phyloP scores from a whole-genome alignment of 305 asterid species.

The Ajuga reptans region DNA sequence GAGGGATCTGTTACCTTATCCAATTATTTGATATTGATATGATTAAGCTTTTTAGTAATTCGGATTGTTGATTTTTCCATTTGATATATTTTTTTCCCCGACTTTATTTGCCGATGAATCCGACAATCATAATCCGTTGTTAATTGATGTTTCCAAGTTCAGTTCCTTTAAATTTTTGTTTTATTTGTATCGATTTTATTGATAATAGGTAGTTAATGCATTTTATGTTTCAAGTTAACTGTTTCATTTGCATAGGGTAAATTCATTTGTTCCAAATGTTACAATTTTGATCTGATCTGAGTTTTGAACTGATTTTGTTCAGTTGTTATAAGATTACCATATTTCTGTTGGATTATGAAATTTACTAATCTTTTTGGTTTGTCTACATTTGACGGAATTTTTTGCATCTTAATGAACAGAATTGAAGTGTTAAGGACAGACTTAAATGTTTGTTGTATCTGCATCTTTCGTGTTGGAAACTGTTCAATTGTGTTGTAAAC shows the following conservation, averaged over 20 bases:
- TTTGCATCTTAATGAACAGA: background rate
- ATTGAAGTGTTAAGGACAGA: background rate
- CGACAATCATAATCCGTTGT: background rate
- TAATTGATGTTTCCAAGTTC: background rate
- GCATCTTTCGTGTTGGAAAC: conserved; percentile 6
- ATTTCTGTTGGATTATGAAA: background rate
- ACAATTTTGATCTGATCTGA: background rate
- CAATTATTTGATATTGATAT: background rate
- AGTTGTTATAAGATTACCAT: background rate
- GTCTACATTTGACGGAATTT: background rate
- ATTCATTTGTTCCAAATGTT: background rate
- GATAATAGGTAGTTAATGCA: background rate
- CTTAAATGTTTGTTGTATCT: conserved; percentile 10
- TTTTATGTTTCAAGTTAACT: conserved; percentile 6
- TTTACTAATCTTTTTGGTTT: background rate
- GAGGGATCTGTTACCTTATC: conserved; percentile 14
- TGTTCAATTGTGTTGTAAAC: conserved; percentile 15
- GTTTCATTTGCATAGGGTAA: conserved; percentile 3
- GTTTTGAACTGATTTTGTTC: background rate
- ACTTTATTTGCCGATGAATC: background rate
- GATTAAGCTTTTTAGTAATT: conserved; percentile 9
- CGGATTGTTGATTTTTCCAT: background rate
- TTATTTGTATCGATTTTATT: background rate
- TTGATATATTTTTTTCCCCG: background rate
- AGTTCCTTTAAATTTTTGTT: background rate